These are phyloP conservation scores for Suillus paluster DNA, from an alignment of 768 basidiomycete species.

Conservation along the genomic window DNA sequence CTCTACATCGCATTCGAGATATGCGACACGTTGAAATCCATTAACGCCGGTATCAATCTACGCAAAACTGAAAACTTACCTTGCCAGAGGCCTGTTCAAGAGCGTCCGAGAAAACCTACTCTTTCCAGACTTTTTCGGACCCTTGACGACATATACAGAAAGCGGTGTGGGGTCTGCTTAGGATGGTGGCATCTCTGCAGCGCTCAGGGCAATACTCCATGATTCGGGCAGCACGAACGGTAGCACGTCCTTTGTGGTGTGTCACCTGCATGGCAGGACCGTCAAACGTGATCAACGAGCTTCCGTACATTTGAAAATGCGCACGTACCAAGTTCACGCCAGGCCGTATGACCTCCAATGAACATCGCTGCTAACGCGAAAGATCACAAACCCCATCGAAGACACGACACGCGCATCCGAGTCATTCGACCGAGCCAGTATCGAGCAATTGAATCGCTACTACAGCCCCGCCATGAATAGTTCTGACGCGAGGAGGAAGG, in stretches of 20 bases:
- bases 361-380: constrained; percentile 45
- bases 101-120: constrained; percentile 82
- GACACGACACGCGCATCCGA: constrained; percentile 63
- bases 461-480: constrained; percentile 38
- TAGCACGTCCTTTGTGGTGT: constrained; percentile 30
- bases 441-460: constrained; percentile 60
- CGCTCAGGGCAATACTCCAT: constrained; percentile 38
- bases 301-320: constrained; percentile 50
- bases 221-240: constrained; percentile 42
- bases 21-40: constrained; percentile 82
- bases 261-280: constrained; percentile 31
- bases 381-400: constrained; percentile 68
- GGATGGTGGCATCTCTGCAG: background rate
- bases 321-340: constrained; percentile 48
- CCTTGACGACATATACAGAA: constrained; percentile 70
- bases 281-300: too few species aligned
- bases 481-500: constrained; percentile 18
- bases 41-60: background rate
- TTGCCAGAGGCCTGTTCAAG: constrained; percentile 65
- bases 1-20: constrained; percentile 90
- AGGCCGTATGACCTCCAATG: constrained; percentile 16
- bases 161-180: constrained; percentile 24
- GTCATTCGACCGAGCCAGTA: constrained; percentile 68
- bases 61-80: constrained; percentile 40
- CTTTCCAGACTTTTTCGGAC: constrained; percentile 88